Conservation (phyloP, 2,329 filamentous ascomycete species). For the Uncinocarpus reesii region DNA sequence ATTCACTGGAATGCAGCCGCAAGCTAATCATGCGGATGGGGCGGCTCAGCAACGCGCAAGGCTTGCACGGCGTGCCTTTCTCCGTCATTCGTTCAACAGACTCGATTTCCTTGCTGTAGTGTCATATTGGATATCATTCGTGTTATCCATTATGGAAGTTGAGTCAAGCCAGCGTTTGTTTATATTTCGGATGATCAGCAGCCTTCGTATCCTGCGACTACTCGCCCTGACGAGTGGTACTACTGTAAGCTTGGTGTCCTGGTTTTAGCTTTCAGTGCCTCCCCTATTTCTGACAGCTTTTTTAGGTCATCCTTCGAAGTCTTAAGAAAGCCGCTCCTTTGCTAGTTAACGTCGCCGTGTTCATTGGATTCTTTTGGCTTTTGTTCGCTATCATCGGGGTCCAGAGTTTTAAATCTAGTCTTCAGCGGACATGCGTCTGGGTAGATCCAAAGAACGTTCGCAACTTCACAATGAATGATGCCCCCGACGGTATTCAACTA, state of each 20-base stretch:
- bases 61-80: conserved; percentile 79
- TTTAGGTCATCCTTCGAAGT: conserved; percentile 79
- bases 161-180: conserved; percentile 65
- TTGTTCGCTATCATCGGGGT: conserved; percentile 94
- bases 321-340: conserved; percentile 89
- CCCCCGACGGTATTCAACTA: conserved; percentile 58
- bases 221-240: conserved; percentile 87
- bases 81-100: conserved; percentile 91
- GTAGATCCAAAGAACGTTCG: conserved; percentile 46
- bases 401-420: conserved; percentile 84
- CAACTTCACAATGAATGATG: conserved; percentile 36
- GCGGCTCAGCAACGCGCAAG: conserved; percentile 69
- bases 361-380: conserved; percentile 96
- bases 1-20: conserved; percentile 62
- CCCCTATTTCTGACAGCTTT: not conserved
- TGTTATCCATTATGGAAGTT: conserved; percentile 57
- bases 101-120: conserved; percentile 89
- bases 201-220: conserved; percentile 82
- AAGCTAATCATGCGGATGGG: conserved; percentile 49
- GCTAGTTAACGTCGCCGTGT: conserved; percentile 82
- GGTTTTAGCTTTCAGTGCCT: too few relatives aligned
- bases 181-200: conserved; percentile 93
- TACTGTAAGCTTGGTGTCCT: conserved; percentile 49
- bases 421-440: conserved; percentile 70
- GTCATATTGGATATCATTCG: conserved; percentile 89